Evolutionary conservation across 1,139 yeast genomes (phyloP).

Genomic region (Casaregolazyma lundiana): DNA sequence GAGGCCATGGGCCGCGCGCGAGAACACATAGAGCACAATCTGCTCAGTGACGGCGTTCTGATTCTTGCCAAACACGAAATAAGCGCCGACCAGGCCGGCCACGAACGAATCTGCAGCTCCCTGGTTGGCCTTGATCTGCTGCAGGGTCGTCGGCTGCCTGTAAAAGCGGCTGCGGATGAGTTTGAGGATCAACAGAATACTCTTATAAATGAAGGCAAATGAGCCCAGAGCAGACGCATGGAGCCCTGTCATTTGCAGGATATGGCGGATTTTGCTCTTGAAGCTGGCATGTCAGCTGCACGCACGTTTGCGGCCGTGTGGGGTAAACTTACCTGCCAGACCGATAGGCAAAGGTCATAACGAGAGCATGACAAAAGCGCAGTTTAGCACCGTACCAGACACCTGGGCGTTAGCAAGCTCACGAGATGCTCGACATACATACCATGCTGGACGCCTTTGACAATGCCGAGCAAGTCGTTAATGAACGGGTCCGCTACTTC

Average conservation of each 20-base stretch:
- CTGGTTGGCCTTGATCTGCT: slow-evolving; percentile 14
- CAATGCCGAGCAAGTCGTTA: slow-evolving; percentile 5
- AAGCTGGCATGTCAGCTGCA: slow-evolving; percentile 4
- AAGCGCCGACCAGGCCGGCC: slow-evolving; percentile 64
- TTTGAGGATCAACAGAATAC: slow-evolving; percentile 31
- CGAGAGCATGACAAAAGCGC: slow-evolving; percentile 70
- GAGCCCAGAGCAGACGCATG: slow-evolving; percentile 66
- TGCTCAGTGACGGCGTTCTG: slow-evolving; percentile 43
- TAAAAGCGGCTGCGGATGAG: slow-evolving; percentile 13
- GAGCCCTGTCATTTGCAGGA: slow-evolving; percentile 53
- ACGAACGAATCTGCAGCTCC: slow-evolving; percentile 44
- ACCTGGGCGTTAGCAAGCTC: slow-evolving; percentile 22
- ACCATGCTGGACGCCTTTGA: slow-evolving; percentile 10
- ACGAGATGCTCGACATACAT: background rate
- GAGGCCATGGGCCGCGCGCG: slow-evolving; percentile 51
- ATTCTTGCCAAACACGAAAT: slow-evolving; percentile 58
- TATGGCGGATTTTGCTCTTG: slow-evolving; percentile 35
- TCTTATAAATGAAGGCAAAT: slow-evolving; percentile 62
- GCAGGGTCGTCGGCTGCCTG: slow-evolving; percentile 14
- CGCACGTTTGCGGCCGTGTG: too few relatives aligned
- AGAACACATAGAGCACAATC: slow-evolving; percentile 57
- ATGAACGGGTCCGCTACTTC: slow-evolving; percentile 5
- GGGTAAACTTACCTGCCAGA: slow-evolving; percentile 30
- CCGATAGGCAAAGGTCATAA: slow-evolving; percentile 55
- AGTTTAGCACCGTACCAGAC: slow-evolving; percentile 69